Conservation (phyloP, 495 filamentous ascomycete genomes). For the Neurospora tetrasperma region DNA sequence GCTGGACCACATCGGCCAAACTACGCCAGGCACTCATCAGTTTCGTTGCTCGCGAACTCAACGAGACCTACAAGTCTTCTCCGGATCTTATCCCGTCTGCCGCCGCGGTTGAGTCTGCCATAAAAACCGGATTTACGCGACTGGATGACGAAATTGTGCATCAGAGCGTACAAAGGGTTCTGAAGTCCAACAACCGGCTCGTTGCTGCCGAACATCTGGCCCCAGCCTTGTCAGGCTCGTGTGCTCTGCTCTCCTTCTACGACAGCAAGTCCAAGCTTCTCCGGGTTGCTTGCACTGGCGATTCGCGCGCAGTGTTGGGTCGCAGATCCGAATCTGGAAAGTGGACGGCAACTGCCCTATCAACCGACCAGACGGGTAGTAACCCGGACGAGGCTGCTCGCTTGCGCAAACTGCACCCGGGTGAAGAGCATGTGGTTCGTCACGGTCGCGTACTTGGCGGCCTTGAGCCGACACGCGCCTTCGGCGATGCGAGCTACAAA, state of each 20-base stretch:
- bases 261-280: constrained; percentile 74
- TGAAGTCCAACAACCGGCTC: constrained; percentile 75
- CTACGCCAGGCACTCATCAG: constrained; percentile 83
- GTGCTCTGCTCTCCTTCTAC: constrained; percentile 93
- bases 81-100: constrained; percentile 50
- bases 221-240: constrained; percentile 89
- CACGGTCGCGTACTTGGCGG: constrained; percentile 87
- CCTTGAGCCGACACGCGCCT: constrained; percentile 84
- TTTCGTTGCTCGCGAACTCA: constrained; percentile 90
- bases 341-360: constrained; percentile 84
- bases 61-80: constrained; percentile 77
- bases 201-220: constrained; percentile 85
- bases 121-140: constrained; percentile 81
- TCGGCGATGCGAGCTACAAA: constrained; percentile 95
- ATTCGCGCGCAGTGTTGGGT: constrained; percentile 87
- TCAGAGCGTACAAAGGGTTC: constrained; percentile 75
- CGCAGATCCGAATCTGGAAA: constrained; percentile 68
- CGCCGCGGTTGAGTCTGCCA: constrained; percentile 76
- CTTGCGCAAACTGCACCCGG: constrained; percentile 75
- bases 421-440: constrained; percentile 70
- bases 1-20: constrained; percentile 97
- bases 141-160: constrained; percentile 91
- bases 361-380: constrained; percentile 83
- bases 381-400: constrained; percentile 75
- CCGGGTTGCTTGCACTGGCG: constrained; percentile 86